Evolutionary conservation across 176 grass and related monocot species (phyloP).

Genomic region (Dendrocalamus sinicus): DNA sequence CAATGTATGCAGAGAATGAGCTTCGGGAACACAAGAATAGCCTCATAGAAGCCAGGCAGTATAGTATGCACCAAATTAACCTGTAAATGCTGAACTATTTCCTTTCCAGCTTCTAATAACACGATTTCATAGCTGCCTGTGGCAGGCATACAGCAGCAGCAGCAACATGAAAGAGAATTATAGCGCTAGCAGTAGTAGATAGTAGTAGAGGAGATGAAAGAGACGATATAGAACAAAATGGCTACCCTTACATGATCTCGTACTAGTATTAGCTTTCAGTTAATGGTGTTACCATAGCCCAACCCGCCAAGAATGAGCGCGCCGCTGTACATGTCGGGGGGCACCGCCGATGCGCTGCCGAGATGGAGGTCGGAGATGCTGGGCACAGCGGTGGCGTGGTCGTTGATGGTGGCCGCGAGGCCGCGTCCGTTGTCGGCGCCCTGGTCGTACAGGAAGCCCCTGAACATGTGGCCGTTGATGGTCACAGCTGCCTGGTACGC

Average conservation of each 20-base stretch:
- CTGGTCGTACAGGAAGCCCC: conserved; percentile 91
- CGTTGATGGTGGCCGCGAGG: conserved; percentile 31
- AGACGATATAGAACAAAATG: conserved; percentile 37
- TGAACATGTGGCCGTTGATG: conserved; percentile 92
- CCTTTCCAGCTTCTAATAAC: conserved; percentile 11
- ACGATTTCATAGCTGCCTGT: conserved; percentile 38
- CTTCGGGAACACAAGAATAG: neutral
- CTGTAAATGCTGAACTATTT: conserved; percentile 5
- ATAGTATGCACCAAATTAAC: neutral
- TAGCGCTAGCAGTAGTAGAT: conserved; percentile 17
- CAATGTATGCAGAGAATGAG: conserved; percentile 20
- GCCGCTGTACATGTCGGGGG: conserved; percentile 57
- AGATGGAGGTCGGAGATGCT: conserved; percentile 90
- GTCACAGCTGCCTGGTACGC: conserved; percentile 89
- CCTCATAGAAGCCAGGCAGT: neutral
- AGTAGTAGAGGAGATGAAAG: conserved; percentile 29
- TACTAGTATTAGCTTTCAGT: conserved; percentile 29
- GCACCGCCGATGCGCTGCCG: conserved; percentile 53
- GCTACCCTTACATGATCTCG: conserved; percentile 13
- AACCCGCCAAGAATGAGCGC: conserved; percentile 65
- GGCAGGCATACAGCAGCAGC: conserved; percentile 13
- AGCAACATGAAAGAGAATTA: conserved; percentile 47
- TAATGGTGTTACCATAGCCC: conserved; percentile 68
- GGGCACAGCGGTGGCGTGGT: conserved; percentile 39
- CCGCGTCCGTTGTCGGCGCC: conserved; percentile 59